phyloP scores from a whole-genome alignment of 164 flowering plant genomes.

The Berberis vulgaris region DNA sequence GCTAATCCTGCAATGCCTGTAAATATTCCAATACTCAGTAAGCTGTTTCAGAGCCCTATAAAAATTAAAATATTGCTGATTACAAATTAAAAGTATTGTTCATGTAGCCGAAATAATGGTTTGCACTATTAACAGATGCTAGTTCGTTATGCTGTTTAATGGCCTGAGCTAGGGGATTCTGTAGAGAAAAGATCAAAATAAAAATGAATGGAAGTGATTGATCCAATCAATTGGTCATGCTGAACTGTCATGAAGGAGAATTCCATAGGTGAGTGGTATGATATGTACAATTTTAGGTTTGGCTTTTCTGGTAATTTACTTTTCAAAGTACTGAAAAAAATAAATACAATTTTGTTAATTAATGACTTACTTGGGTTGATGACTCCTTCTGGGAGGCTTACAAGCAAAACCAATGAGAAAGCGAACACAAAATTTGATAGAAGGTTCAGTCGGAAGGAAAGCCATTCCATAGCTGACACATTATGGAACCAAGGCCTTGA shows the following conservation, averaged over 20 bases:
- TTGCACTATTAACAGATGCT: too few relatives aligned
- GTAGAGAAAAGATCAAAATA: too few relatives aligned
- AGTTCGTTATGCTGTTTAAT: too few relatives aligned
- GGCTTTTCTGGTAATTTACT: too few relatives aligned
- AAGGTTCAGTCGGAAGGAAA: slow-evolving; percentile 71
- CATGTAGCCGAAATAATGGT: too few relatives aligned
- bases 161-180: too few relatives aligned
- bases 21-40: slow-evolving; percentile 9
- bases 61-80: background rate
- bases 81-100: background rate
- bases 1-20: slow-evolving; percentile 95
- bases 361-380: slow-evolving; percentile 75
- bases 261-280: too few relatives aligned
- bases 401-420: slow-evolving; percentile 70
- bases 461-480: slow-evolving; percentile 96
- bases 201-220: too few relatives aligned
- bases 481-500: slow-evolving; percentile 95
- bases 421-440: slow-evolving; percentile 84
- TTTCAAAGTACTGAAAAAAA: too few relatives aligned
- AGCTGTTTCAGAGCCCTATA: background rate
- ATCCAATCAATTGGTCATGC: too few relatives aligned
- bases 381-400: slow-evolving; percentile 84
- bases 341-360: background rate
- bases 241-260: too few relatives aligned
- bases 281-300: too few relatives aligned